A percentile compares a stretch with the other conserved stretches of the same genome.
These are phyloP conservation scores for Kickxella alabastrina DNA, from an alignment of 192 early-diverging fungal species.

Conservation along the genomic window DNA sequence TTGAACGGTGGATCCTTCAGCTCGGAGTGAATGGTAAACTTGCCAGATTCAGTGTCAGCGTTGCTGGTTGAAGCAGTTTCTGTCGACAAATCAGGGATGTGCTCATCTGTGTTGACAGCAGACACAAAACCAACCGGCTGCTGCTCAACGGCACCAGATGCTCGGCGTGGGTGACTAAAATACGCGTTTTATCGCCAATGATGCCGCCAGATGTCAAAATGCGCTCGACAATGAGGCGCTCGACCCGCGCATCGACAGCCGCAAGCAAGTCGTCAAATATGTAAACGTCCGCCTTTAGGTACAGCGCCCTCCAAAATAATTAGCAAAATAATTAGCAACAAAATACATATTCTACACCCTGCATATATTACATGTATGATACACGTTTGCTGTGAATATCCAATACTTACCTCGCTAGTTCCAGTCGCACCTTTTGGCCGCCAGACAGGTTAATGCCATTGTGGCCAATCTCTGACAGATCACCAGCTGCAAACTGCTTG, in stretches of 20 bases:
- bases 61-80: too few species aligned
- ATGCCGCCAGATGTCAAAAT: slow-evolving; percentile 31
- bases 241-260: slow-evolving; percentile 64
- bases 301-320: slow-evolving; percentile 51
- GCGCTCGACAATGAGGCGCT: slow-evolving; percentile 54
- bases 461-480: slow-evolving; percentile 55
- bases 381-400: too few species aligned
- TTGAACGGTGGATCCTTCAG: background rate
- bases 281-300: slow-evolving; percentile 58
- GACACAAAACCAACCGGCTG: background rate
- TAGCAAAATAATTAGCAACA: too few species aligned
- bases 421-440: slow-evolving; percentile 63
- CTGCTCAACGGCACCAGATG: slow-evolving; percentile 27
- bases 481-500: slow-evolving; percentile 15
- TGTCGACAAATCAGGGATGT: too few species aligned
- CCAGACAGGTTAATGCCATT: slow-evolving; percentile 58
- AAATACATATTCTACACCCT: too few species aligned
- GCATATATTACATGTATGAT: too few species aligned
- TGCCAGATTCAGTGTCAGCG: too few species aligned
- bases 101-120: too few species aligned
- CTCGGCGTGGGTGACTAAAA: slow-evolving; percentile 57
- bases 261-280: slow-evolving; percentile 68
- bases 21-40: slow-evolving; percentile 3
- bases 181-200: slow-evolving; percentile 37
- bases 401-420: slow-evolving; percentile 54